Base-by-base conservation (phyloP, 2,329 filamentous ascomycete species). In the Penicillium verrucosum region DNA sequence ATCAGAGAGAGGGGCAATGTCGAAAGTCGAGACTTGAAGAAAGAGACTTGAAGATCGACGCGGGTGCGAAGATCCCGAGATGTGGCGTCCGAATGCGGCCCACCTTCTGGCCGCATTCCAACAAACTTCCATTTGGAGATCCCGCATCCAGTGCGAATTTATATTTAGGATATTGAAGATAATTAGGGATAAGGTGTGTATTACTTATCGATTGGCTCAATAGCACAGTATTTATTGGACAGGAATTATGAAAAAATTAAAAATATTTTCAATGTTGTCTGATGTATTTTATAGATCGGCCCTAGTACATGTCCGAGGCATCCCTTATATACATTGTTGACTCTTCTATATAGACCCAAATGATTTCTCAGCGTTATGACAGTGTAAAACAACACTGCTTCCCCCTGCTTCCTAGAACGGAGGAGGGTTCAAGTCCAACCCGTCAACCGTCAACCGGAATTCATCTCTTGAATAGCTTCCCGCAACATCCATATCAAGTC, bases 401-500 rank as follows among this genome's bases (percentile, higher is more conserved):
- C 16, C 8, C 2, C 12, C 6, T 34, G 32, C 32, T 16, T 34
- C 14, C 60, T 48, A 70, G 25, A 69, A 80, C 16, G 83, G 82
- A n/a, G 84, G 84, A 6, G 84, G 84, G 53, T 76, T 79, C 46
- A 87, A 65, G 67, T 86, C 83, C 64, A 87, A 64, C 0, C 84
- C 85, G 50, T 85, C 80, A 3, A 87, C 84, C 0, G 75, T 81
- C 54, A 87, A 68, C 61, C 80, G 79, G 68, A 87, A 87, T 16
- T 82, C 78, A 69, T 87, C 86, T 70, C 91, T 82, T 2, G 90
- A 92, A 73, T 96, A 96, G 69, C 88, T 92, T 0, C 92, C 92
- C 2, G 85, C 90, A 37, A 90, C 86, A 77, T 96, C 92, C 45
- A 96, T 72, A 71, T 96, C 92, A 62, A 96, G 72, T 51, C 90